Evolutionary conservation across 257 asterid species (phyloP).

Genomic region (Salvia rosmarinus): DNA sequence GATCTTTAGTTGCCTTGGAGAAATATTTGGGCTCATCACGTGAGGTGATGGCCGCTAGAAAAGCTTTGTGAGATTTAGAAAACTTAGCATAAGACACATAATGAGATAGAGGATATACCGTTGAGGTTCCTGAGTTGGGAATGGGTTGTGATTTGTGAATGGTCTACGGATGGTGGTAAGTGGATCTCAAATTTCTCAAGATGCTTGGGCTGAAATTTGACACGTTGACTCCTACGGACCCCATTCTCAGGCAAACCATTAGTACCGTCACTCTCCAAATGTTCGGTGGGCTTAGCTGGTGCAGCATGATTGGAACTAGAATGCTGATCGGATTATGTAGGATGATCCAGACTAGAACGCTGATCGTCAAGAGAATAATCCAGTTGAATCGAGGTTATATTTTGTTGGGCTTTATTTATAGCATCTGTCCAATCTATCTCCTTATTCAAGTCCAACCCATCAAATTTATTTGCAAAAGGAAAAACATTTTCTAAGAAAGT

Average conservation of each 20-base stretch:
- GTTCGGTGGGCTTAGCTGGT: no score
- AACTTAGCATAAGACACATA: neutral
- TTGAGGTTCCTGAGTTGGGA: neutral
- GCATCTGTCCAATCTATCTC: neutral
- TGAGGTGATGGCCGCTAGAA: conserved; percentile 10
- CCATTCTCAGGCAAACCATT: no score
- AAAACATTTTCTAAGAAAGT: neutral
- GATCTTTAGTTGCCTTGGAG: neutral
- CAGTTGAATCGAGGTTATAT: neutral
- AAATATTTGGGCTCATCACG: conserved; percentile 19
- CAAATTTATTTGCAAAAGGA: neutral
- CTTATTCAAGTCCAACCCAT: neutral
- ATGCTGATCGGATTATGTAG: no score
- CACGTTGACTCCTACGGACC: neutral
- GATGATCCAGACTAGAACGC: no score
- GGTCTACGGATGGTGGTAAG: neutral
- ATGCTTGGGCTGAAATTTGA: neutral
- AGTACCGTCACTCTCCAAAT: no score
- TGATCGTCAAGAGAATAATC: neutral
- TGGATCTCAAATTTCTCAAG: neutral
- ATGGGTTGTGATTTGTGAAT: conserved; percentile 16
- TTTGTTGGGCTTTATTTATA: neutral
- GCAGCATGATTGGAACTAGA: no score
- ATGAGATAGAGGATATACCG: neutral
- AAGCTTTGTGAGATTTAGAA: no score